phyloP scores from a whole-genome alignment of 805 yeast genomes.

The Scheffersomyces spartinae region DNA sequence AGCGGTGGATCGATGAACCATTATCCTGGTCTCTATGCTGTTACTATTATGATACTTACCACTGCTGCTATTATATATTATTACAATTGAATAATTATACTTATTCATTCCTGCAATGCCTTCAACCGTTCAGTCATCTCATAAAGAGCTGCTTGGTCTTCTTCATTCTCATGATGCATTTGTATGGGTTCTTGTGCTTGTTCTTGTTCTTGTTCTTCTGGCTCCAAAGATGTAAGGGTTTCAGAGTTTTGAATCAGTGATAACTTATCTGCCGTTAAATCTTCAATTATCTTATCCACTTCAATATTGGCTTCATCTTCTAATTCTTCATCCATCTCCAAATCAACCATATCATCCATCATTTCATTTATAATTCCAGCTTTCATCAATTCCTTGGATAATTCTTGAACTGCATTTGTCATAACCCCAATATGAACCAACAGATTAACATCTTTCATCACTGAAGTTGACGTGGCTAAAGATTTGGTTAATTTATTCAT shows the following conservation, averaged over 20 bases:
- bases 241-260: slow-evolving; percentile 19
- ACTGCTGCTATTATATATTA: too few relatives aligned
- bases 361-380: slow-evolving; percentile 86
- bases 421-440: slow-evolving; percentile 72
- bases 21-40: too few relatives aligned
- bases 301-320: slow-evolving; percentile 56
- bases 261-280: slow-evolving; percentile 28
- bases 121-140: slow-evolving; percentile 84
- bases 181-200: too few relatives aligned
- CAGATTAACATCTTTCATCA: slow-evolving; percentile 82
- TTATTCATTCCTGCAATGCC: slow-evolving; percentile 83
- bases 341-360: slow-evolving; percentile 84
- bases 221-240: too few relatives aligned
- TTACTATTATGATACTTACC: too few relatives aligned
- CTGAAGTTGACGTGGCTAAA: slow-evolving; percentile 61
- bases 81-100: too few relatives aligned
- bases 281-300: slow-evolving; percentile 46
- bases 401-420: slow-evolving; percentile 70
- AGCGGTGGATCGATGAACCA: too few relatives aligned
- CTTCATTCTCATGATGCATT: too few relatives aligned
- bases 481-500: slow-evolving; percentile 74
- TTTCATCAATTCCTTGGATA: slow-evolving; percentile 78
- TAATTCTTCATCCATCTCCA: slow-evolving; percentile 47
- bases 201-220: slow-evolving; percentile 10
- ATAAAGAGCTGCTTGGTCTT: slow-evolving; percentile 62